phyloP scores from a whole-genome alignment of 352 stramenopile genomes.

The Pythium brachiatum region DNA sequence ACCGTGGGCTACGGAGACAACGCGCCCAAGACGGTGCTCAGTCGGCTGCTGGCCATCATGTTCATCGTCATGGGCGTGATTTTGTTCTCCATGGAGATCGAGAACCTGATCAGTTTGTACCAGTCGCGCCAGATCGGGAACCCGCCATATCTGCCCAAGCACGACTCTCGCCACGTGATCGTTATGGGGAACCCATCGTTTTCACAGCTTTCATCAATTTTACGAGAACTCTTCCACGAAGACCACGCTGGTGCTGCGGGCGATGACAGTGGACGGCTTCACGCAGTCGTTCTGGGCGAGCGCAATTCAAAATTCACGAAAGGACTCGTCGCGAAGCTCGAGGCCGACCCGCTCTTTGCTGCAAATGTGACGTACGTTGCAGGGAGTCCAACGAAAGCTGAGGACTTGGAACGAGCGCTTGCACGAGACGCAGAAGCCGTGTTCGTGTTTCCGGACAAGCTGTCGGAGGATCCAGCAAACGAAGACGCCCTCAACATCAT shows the following conservation, averaged over 20 bases:
- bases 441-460: conserved; percentile 85
- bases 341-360: conserved; percentile 78
- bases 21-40: conserved; percentile 76
- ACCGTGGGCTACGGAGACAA: conserved; percentile 89
- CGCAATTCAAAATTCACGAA: conserved; percentile 71
- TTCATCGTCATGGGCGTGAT: conserved; percentile 89
- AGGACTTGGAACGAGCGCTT: conserved; percentile 71
- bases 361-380: conserved; percentile 79
- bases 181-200: conserved; percentile 86
- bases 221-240: conserved; percentile 87
- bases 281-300: conserved; percentile 72
- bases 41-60: conserved; percentile 79
- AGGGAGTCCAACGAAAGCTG: conserved; percentile 58
- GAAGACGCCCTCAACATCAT: conserved; percentile 88
- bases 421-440: conserved; percentile 58
- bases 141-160: conserved; percentile 66
- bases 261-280: conserved; percentile 38
- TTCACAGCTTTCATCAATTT: conserved; percentile 73
- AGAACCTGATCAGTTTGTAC: conserved; percentile 86
- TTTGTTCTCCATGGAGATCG: conserved; percentile 87
- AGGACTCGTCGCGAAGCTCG: conserved; percentile 62
- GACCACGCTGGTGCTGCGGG: conserved; percentile 58
- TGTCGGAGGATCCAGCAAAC: conserved; percentile 60
- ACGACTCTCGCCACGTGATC: conserved; percentile 66
- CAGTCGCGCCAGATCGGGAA: conserved; percentile 80